phyloP scores from a whole-genome alignment of 352 stramenopile species.

The Phytopythium mirpurense region DNA sequence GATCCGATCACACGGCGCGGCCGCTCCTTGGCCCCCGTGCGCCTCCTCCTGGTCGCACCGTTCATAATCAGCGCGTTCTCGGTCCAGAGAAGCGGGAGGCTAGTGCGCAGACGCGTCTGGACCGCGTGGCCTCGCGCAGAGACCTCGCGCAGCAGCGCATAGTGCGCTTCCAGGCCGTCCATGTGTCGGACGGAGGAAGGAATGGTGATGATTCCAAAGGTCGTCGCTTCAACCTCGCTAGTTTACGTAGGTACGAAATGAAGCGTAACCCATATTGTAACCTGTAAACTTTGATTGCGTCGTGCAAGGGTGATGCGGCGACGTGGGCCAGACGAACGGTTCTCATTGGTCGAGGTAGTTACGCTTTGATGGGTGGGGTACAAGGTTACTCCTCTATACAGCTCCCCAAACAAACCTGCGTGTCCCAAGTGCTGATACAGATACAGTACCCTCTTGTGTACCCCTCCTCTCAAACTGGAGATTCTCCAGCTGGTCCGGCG shows the following conservation, averaged over 20 bases:
- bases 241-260: too few relatives aligned
- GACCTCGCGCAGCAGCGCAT: slow-evolving; percentile 52
- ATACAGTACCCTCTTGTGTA: too few relatives aligned
- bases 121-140: slow-evolving; percentile 40
- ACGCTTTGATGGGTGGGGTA: slow-evolving; percentile 2
- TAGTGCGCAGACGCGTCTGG: slow-evolving; percentile 36
- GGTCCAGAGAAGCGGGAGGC: slow-evolving; percentile 46
- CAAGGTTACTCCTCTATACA: background rate
- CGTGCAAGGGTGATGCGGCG: too few relatives aligned
- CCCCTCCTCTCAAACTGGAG: background rate
- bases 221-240: too few relatives aligned
- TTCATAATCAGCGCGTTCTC: slow-evolving; percentile 40
- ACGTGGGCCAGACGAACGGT: background rate
- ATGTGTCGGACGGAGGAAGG: too few relatives aligned
- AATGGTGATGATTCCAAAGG: too few relatives aligned
- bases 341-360: background rate
- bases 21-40: background rate
- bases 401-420: background rate
- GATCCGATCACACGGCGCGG: background rate
- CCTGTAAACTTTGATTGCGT: background rate
- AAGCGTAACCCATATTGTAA: too few relatives aligned
- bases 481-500: background rate
- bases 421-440: background rate
- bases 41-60: slow-evolving; percentile 8
- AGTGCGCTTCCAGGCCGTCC: slow-evolving; percentile 42